Evolutionary conservation across 1,284 basidiomycete genomes (phyloP), one percentile per base, ranked within the genome.

Genomic region (Moesziomyces sp.): DNA sequence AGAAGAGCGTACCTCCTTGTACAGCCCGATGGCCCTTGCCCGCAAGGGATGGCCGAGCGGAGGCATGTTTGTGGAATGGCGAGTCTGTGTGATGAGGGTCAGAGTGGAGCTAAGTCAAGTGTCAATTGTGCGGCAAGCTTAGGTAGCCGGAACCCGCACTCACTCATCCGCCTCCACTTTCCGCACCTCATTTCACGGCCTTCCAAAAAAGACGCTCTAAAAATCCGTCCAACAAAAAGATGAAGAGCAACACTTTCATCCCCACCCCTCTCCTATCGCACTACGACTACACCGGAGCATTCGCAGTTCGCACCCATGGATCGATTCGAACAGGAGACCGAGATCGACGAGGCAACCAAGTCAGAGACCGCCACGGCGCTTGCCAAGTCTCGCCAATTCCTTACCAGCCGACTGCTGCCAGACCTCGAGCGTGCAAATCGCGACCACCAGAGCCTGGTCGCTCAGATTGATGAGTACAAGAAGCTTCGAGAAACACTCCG

Each of bases 1-100:
- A 26, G 5, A 26, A 26, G 6, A 4, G 24, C 75, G 10, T 46
- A 79, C 78, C 56, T 77, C 76, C 54, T 83, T 83, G 58, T 82
- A 83, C 16, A 83, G 63, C 16, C 77, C 77, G 49, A 83, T 83
- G 18, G 79, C 80, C 49, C 77, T 68, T 8, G 80, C 70, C 16
- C 81, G 76, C 44, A 83, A 52, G 24, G 78, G 80, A 38, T 83
- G 80, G 10, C 80, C 81, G 28, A 72, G 57, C 24, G 81, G 81
- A 19, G 79, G 81, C 81, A 83, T 83, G 40, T 18, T 55, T 13
- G 24, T 0, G 28, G 18, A n/a, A 18, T 45, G 21, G 10, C 43
- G 43, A 45, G 38, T 18, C 14, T 6, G 38, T 40, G 38, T 9
- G 3, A n/a, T 21, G 43, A 8, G 43, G 43, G 23, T 13, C 7